A percentile compares a stretch with the other conserved stretches of the same genome.
phyloP scores from a whole-genome alignment of 768 basidiomycete species.

The Mycena galericulata region DNA sequence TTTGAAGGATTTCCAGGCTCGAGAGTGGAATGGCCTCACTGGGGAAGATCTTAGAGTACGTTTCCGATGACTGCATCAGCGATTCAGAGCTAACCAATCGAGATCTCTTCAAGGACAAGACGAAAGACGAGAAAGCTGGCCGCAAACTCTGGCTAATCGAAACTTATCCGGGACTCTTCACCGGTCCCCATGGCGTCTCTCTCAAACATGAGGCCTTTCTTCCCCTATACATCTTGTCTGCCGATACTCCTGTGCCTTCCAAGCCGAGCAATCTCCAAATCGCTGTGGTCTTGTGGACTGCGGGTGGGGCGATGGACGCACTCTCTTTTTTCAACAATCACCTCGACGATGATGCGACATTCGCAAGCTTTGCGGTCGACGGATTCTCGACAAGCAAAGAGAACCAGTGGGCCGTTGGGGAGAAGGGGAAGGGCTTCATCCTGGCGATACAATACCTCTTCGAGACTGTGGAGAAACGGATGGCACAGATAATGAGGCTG shows the following conservation, averaged over 20 bases:
- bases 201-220: background rate
- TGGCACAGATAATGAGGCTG: background rate
- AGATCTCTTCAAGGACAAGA: background rate
- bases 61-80: background rate
- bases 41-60: constrained; percentile 14
- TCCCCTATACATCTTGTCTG: constrained; percentile 15
- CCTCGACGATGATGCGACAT: constrained; percentile 6
- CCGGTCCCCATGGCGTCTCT: constrained; percentile 19
- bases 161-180: constrained; percentile 14
- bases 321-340: constrained; percentile 25
- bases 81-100: background rate
- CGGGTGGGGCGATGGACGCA: background rate
- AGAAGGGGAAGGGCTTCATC: constrained; percentile 27
- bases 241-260: background rate
- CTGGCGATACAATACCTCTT: constrained; percentile 14
- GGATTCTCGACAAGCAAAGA: constrained; percentile 19
- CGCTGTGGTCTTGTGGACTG: constrained; percentile 11
- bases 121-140: background rate
- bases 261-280: constrained; percentile 2
- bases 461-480: background rate
- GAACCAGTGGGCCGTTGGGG: constrained; percentile 14
- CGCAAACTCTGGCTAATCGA: constrained; percentile 9
- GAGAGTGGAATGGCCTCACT: constrained; percentile 2
- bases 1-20: background rate
- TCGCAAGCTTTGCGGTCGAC: constrained; percentile 15